These are phyloP conservation scores for Lentinus tigrinus DNA, from an alignment of 768 basidiomycete genomes.

Conservation along the genomic window DNA sequence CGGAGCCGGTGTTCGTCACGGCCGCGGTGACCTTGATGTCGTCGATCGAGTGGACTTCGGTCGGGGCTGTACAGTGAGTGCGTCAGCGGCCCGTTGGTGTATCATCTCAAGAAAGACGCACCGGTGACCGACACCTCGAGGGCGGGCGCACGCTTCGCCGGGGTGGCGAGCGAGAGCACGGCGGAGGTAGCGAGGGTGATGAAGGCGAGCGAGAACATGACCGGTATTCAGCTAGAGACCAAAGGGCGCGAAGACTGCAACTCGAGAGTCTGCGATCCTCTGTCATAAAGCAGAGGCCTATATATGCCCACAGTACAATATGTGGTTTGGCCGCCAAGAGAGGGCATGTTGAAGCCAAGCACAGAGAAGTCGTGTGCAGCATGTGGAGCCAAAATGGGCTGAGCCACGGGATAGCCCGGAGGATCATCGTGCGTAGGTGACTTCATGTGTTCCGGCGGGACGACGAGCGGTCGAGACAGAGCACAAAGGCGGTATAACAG, in stretches of 20 bases:
- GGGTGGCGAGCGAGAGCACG: constrained; percentile 14
- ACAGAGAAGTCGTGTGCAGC: background rate
- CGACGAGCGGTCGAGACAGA: background rate
- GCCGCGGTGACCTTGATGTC: constrained; percentile 42
- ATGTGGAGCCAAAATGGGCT: background rate
- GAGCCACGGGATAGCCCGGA: background rate
- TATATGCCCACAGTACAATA: background rate
- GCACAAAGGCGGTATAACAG: background rate
- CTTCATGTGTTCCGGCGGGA: no score
- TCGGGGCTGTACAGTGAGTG: constrained; percentile 19
- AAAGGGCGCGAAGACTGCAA: background rate
- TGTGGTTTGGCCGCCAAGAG: background rate
- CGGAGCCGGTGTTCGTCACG: constrained; percentile 41
- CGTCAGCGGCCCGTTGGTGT: constrained; percentile 17
- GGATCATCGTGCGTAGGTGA: background rate
- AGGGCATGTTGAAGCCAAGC: background rate
- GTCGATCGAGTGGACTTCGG: constrained; percentile 34
- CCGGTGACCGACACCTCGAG: constrained; percentile 16
- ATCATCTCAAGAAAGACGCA: background rate
- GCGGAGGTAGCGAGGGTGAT: constrained; percentile 8
- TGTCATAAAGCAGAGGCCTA: no score
- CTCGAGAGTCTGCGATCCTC: background rate
- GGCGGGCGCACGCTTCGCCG: constrained; percentile 11
- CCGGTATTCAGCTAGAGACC: background rate
- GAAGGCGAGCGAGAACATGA: constrained; percentile 12